phyloP scores from a whole-genome alignment of 2,329 filamentous ascomycete genomes.

The Tolypocladium album region DNA sequence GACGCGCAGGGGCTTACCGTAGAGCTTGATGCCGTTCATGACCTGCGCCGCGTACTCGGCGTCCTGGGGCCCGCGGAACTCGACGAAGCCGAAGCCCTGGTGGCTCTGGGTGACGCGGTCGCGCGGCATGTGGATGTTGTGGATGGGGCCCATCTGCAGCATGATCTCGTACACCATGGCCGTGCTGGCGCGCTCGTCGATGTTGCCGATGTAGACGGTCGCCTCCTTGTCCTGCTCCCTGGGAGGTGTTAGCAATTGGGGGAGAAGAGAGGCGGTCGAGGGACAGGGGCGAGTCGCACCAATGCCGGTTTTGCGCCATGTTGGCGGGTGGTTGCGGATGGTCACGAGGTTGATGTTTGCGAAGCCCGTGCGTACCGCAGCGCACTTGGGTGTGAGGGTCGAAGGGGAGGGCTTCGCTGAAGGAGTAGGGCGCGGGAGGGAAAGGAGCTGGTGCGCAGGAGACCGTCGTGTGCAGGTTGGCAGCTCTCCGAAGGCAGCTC shows the following conservation, averaged over 20 bases:
- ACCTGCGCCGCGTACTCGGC: constrained; percentile 94
- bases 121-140: constrained; percentile 96
- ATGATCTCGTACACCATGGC: constrained; percentile 94
- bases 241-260: not conserved
- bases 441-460: not conserved
- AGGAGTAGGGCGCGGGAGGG: not conserved
- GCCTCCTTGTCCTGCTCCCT: constrained; percentile 98
- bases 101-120: constrained; percentile 95
- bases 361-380: not conserved
- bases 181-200: constrained; percentile 90
- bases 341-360: not conserved
- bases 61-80: constrained; percentile 91
- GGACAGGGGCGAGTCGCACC: constrained; percentile 38
- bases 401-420: not conserved
- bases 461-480: not conserved
- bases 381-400: not conserved
- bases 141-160: constrained; percentile 93
- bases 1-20: constrained; percentile 88
- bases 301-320: constrained; percentile 65
- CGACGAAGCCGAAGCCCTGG: constrained; percentile 97
- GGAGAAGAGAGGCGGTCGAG: not conserved
- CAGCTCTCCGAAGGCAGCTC: not conserved
- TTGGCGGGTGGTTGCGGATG: constrained; percentile 14
- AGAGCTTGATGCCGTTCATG: constrained; percentile 91
- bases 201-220: constrained; percentile 95